phyloP scores from a whole-genome alignment of 768 basidiomycete genomes.

The Candolleomyces efflorescens region DNA sequence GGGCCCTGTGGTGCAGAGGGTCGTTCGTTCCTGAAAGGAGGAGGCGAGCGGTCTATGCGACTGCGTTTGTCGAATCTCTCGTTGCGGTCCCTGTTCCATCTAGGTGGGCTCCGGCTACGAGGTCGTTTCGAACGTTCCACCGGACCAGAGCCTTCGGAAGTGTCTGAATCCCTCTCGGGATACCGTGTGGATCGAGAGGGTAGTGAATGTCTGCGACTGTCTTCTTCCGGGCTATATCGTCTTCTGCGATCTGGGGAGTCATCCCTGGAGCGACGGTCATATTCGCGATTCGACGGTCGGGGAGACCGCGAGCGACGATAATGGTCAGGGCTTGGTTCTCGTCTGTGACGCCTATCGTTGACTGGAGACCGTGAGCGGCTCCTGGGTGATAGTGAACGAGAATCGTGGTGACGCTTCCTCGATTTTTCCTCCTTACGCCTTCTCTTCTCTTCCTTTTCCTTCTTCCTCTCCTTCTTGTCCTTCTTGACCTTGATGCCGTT shows the following conservation, averaged over 20 bases:
- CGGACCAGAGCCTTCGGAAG: constrained; percentile 16
- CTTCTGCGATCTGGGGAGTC: constrained; percentile 15
- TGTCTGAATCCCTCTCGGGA: constrained; percentile 31
- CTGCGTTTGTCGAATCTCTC: constrained; percentile 40
- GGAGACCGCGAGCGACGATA: constrained; percentile 43
- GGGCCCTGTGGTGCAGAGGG: constrained; percentile 11
- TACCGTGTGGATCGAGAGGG: constrained; percentile 51
- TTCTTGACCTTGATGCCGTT: constrained; percentile 81
- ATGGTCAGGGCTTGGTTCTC: constrained; percentile 40
- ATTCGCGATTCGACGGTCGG: constrained; percentile 14
- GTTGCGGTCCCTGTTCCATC: constrained; percentile 19
- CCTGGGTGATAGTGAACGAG: constrained; percentile 5
- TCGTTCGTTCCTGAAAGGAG: constrained; percentile 13
- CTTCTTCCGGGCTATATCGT: constrained; percentile 30
- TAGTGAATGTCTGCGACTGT: constrained; percentile 26
- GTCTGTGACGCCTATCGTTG: constrained; percentile 28
- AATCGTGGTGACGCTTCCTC: constrained; percentile 19
- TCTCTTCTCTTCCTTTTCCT: constrained; percentile 45
- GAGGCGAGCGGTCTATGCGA: constrained; percentile 43
- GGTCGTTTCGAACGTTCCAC: constrained; percentile 30
- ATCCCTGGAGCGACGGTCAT: constrained; percentile 24
- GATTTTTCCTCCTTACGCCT: constrained; percentile 37
- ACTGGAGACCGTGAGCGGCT: constrained; percentile 6
- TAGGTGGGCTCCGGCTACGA: constrained; percentile 25
- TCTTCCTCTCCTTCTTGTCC: constrained; percentile 62